Evolutionary conservation across 306 rosid species (phyloP).

Genomic region (Dryas octopetala): DNA sequence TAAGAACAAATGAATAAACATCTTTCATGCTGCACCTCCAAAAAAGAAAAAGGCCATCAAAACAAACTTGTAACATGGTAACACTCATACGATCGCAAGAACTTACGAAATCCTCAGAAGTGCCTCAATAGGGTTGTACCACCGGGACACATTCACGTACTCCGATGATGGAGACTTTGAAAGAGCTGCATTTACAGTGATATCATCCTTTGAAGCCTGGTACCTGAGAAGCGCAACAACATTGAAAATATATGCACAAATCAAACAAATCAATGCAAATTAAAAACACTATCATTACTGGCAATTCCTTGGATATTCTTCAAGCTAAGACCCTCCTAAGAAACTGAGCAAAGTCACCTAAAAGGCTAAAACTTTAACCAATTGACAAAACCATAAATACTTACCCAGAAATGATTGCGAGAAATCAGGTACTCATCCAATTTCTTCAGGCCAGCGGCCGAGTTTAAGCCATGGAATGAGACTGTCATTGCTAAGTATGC

Average conservation of each 20-base stretch:
- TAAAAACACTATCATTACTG: background rate
- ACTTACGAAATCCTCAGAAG: conserved; percentile 88
- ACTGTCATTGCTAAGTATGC: conserved; percentile 55
- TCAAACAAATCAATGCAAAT: background rate
- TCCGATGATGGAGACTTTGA: conserved; percentile 54
- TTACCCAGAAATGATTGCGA: conserved; percentile 43
- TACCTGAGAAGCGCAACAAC: conserved; percentile 13
- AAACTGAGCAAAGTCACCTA: too few species aligned
- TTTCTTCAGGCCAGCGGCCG: conserved; percentile 72
- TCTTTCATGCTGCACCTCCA: background rate
- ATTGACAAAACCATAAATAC: background rate
- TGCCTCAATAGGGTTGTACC: conserved; percentile 82
- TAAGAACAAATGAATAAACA: too few species aligned
- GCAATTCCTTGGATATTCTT: too few species aligned
- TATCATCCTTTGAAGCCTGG: conserved; percentile 89
- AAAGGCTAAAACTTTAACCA: too few species aligned
- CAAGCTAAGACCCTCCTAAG: too few species aligned
- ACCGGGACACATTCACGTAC: conserved; percentile 66
- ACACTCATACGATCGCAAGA: background rate
- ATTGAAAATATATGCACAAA: background rate
- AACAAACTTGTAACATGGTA: too few species aligned
- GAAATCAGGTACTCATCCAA: conserved; percentile 74
- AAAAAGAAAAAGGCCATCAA: background rate
- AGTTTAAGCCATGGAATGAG: conserved; percentile 43
- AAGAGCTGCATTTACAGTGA: conserved; percentile 64